phyloP scores from a whole-genome alignment of 306 rosid genomes.

The Rosa multiflora region DNA sequence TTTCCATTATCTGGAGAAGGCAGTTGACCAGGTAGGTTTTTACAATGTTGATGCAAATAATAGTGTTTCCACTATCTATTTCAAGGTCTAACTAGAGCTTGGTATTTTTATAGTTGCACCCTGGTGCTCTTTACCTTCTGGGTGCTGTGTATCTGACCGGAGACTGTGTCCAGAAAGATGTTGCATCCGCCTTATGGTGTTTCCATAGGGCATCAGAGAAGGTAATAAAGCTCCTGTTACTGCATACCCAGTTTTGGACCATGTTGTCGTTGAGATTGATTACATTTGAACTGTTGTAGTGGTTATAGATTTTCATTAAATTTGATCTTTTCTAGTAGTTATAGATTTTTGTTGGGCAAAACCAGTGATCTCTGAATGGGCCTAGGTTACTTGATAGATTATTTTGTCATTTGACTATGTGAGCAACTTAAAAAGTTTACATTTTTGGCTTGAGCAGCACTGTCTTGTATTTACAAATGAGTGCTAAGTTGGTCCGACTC shows the following conservation, averaged over 20 bases:
- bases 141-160: constrained; percentile 88
- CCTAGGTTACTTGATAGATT: not conserved
- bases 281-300: not conserved
- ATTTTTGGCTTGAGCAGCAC: not conserved
- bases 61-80: constrained; percentile 14
- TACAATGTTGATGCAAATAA: constrained; percentile 22
- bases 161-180: constrained; percentile 76
- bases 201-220: constrained; percentile 90
- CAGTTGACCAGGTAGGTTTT: constrained; percentile 78
- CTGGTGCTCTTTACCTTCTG: constrained; percentile 91
- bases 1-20: constrained; percentile 88
- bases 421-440: not conserved
- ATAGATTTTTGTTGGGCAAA: not conserved
- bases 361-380: not conserved
- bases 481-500: not conserved
- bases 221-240: constrained; percentile 43
- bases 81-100: constrained; percentile 40
- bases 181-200: constrained; percentile 83
- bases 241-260: not conserved
- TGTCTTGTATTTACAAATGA: not conserved
- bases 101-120: constrained; percentile 68
- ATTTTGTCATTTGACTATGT: not conserved
- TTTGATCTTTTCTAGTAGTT: not conserved
- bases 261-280: not conserved
- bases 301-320: not conserved